A percentile compares a stretch with the other conserved stretches of the same genome.
Evolutionary conservation across 192 early-diverging fungal species (phyloP).

Genomic region (Coemansia sp.): DNA sequence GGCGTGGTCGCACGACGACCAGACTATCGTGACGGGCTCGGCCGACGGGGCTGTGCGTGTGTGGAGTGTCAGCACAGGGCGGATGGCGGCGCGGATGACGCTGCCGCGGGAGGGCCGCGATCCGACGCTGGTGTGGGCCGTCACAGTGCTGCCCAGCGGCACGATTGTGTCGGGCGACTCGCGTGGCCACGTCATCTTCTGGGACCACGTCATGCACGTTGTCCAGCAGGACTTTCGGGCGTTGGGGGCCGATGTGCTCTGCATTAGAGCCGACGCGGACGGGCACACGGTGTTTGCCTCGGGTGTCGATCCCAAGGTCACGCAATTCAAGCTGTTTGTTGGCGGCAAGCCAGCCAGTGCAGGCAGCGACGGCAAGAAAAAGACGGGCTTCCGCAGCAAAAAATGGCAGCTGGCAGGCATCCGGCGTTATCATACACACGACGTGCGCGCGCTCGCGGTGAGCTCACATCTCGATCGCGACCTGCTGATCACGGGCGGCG

Average conservation of each 20-base stretch:
- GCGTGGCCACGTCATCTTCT: conserved; percentile 86
- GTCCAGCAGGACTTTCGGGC: conserved; percentile 68
- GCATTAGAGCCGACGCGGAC: conserved; percentile 62
- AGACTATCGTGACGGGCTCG: conserved; percentile 75
- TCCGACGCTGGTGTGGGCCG: conserved; percentile 88
- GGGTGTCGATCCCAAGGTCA: conserved; percentile 88
- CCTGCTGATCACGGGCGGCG: conserved; percentile 81
- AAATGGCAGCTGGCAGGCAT: conserved; percentile 83
- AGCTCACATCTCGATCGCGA: conserved; percentile 67
- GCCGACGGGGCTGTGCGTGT: conserved; percentile 76
- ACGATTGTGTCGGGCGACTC: conserved; percentile 91
- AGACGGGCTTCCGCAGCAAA: conserved; percentile 2
- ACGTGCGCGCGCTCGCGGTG: conserved; percentile 84
- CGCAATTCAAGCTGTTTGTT: conserved; percentile 58
- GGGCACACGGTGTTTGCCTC: conserved; percentile 79
- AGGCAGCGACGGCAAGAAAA: conserved; percentile 2
- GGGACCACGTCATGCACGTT: conserved; percentile 70
- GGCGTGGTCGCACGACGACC: conserved; percentile 76
- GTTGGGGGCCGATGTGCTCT: conserved; percentile 87
- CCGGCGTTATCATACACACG: conserved; percentile 91
- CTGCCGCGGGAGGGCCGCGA: conserved; percentile 67
- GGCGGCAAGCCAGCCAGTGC: conserved; percentile 30
- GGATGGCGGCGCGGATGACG: conserved; percentile 66
- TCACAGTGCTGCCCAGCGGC: conserved; percentile 63
- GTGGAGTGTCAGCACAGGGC: conserved; percentile 61